These are phyloP conservation scores for Zygosaccharomyces bailii DNA, from an alignment of 805 yeast species.

Conservation along the genomic window DNA sequence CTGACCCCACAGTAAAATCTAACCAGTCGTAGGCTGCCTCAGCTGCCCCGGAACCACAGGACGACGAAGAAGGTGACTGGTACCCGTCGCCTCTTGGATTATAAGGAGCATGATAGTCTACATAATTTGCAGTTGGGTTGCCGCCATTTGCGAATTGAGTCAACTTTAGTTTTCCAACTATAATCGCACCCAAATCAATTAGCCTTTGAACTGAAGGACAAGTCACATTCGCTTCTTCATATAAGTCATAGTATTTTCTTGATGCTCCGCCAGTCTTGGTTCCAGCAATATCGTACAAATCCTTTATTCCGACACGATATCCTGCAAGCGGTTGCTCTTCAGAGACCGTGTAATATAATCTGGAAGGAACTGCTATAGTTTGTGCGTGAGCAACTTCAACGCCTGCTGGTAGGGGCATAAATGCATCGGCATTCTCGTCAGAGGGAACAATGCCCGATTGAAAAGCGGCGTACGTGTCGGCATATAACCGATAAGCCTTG, in stretches of 20 bases:
- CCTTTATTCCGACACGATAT: conserved; percentile 6
- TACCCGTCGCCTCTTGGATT: conserved; percentile 6
- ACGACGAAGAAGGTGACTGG: conserved; percentile 4
- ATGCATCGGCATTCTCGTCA: conserved; percentile 4
- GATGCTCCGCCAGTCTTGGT: conserved; percentile 7
- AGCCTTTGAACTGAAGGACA: conserved; percentile 5
- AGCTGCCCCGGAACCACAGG: conserved; percentile 7
- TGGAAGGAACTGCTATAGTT: conserved; percentile 5
- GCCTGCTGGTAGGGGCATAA: conserved; percentile 4
- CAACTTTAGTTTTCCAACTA: conserved; percentile 6
- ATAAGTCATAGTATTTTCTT: conserved; percentile 2
- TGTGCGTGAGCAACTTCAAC: conserved; percentile 4
- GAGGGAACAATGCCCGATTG: conserved; percentile 5
- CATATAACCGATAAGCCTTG: conserved; percentile 3
- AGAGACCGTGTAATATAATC: conserved; percentile 2
- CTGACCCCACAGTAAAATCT: conserved; percentile 4
- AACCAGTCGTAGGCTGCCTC: conserved; percentile 7
- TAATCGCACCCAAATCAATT: conserved; percentile 1
- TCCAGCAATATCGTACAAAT: conserved; percentile 5
- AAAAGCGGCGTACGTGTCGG: conserved; percentile 5
- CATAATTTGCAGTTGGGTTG: conserved; percentile 4
- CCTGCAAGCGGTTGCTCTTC: conserved; percentile 5
- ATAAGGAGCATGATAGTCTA: conserved; percentile 4
- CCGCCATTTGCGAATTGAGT: conserved; percentile 5
- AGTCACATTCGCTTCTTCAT: conserved; percentile 3